Conservation (phyloP, 805 yeast species). For the Candida dendrica region DNA sequence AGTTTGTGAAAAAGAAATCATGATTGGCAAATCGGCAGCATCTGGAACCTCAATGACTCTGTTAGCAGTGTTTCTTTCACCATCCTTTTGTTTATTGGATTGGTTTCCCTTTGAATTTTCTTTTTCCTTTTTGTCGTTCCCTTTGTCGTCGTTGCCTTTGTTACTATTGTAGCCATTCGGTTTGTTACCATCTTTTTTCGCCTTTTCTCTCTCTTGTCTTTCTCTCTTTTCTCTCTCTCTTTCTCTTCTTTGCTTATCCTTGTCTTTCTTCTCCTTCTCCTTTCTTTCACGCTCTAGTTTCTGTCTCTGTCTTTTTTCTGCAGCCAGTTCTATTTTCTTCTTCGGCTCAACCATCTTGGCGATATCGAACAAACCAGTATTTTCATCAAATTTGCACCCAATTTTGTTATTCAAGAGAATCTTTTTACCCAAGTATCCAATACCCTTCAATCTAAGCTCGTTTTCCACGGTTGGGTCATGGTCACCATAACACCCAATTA, state of each 20-base stretch:
- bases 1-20: not conserved
- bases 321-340: not conserved
- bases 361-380: conserved; percentile 8
- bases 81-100: not conserved
- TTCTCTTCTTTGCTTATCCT: not conserved
- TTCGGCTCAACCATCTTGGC: conserved; percentile 6
- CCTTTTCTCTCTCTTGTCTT: not conserved
- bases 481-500: conserved; percentile 17
- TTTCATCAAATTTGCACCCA: conserved; percentile 22
- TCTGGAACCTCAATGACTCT: conserved; percentile 1
- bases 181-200: not conserved
- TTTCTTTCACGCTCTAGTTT: not conserved
- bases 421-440: conserved; percentile 25
- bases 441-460: conserved; percentile 24
- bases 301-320: not conserved
- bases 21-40: not conserved
- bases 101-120: not conserved
- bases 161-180: not conserved
- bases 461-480: conserved; percentile 25
- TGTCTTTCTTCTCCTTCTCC: not conserved
- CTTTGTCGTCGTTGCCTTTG: no score
- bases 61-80: not conserved
- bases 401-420: conserved; percentile 20
- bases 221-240: not conserved
- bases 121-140: not conserved